Base-by-base conservation (phyloP, 768 basidiomycete species). In the Mycena amicta region DNA sequence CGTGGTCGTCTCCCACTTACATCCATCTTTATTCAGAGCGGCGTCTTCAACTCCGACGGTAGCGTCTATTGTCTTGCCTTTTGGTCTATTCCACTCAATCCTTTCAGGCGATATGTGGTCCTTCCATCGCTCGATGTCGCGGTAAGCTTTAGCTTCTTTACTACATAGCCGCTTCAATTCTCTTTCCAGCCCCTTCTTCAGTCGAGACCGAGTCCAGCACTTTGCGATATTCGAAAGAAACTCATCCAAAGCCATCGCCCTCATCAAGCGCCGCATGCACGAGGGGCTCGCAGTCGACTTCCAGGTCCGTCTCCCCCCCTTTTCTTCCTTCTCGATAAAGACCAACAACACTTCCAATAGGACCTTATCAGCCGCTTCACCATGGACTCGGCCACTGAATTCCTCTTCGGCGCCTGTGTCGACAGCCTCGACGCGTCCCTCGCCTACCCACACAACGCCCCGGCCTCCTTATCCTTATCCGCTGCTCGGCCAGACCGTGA, bases 331-430 rank as follows among this genome's bases (percentile, higher is more conserved):
- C 6, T 6, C 29, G 27, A 26, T 23, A n/a, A n/a, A n/a, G n/a
- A n/a, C n/a, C n/a, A n/a, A n/a, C n/a, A n/a, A n/a, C n/a, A 11
- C 1, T 15, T 18, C 12, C 15, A 13, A 2, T 27, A 62, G 61
- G 61, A 63, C 23, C 54, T 63, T 43, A 47, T 53, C 1, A 23
- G 49, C 22, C 49, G 55, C 5, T 72, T 73, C 59, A 74, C 73
- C 6, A 61, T 74, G 52, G 73, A 74, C 56, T 62, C 72, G 1
- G 72, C 73, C 0, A 69, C 72, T 6, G 70, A 71, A 39, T 74
- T 74, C 51, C 68, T 74, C 27, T 74, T 74, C 45, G 73, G 73
- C 5, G 39, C 53, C 20, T 65, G 61, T 27, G 71, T 74, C 30
- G 52, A 70, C 53, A 64, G 64, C 20, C 64, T 73, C 31, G 40